These are phyloP conservation scores for Eudorina sp. DNA, from an alignment of 139 green algal genomes.

Conservation along the genomic window DNA sequence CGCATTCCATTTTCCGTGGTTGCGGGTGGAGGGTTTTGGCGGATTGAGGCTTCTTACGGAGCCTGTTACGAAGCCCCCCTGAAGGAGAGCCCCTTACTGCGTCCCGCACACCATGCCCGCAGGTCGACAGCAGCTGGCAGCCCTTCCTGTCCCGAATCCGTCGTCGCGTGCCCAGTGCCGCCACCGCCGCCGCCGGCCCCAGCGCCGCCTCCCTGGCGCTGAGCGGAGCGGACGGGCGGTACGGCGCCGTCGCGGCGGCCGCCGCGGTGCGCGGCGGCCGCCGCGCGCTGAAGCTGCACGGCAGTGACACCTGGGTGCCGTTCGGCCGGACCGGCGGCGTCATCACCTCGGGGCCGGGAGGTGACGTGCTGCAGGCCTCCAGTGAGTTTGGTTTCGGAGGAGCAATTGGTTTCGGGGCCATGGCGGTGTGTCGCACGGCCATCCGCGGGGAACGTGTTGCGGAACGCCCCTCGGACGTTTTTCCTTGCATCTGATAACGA, in stretches of 20 bases:
- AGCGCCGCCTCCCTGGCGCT: slow-evolving; percentile 17
- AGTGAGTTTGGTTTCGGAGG: no score
- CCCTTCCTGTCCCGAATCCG: slow-evolving; percentile 25
- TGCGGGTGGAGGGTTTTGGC: no score
- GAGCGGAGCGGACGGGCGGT: neutral
- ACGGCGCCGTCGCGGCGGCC: neutral
- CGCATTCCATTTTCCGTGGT: no score
- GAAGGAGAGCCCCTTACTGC: no score
- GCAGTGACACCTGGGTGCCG: slow-evolving; percentile 54
- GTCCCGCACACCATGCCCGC: neutral
- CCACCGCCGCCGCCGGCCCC: neutral
- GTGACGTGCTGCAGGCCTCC: slow-evolving; percentile 33
- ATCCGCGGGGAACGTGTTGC: no score
- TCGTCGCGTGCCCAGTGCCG: neutral
- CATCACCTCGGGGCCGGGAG: slow-evolving; percentile 8
- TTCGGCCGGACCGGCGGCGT: slow-evolving; percentile 49
- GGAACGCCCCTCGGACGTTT: no score
- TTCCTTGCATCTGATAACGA: no score
- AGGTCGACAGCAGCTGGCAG: slow-evolving; percentile 41
- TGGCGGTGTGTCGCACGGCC: no score
- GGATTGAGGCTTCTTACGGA: no score
- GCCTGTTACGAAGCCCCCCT: no score
- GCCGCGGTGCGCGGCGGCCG: slow-evolving; percentile 24
- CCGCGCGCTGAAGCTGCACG: slow-evolving; percentile 54
- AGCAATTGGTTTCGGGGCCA: no score